These are phyloP conservation scores for Leccinellum albellum DNA, from an alignment of 768 basidiomycete species.

Conservation along the genomic window DNA sequence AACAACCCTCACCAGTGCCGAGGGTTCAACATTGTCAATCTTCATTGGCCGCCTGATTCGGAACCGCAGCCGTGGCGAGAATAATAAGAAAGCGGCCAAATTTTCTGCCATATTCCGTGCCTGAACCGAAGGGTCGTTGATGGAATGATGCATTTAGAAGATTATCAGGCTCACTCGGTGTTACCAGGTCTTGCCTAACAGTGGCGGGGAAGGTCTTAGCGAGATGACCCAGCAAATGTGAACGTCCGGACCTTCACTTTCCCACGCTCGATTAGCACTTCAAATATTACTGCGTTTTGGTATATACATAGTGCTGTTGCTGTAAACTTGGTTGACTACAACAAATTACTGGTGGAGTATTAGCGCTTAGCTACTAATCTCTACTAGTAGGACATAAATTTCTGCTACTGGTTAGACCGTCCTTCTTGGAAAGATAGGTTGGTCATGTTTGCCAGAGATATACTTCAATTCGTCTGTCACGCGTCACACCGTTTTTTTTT, in stretches of 20 bases:
- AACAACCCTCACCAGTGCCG: background rate
- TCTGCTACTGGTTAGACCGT: background rate
- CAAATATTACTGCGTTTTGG: no score
- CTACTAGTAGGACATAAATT: no score
- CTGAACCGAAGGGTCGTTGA: background rate
- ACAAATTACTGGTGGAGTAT: no score
- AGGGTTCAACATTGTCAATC: background rate
- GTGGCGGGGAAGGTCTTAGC: background rate
- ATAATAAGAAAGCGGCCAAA: background rate
- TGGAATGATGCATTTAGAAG: background rate
- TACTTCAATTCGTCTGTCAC: no score
- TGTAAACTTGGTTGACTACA: no score
- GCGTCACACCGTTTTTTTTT: no score
- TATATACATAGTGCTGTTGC: no score
- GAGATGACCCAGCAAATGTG: background rate
- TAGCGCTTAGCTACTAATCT: background rate
- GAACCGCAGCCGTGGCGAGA: background rate
- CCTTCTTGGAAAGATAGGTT: background rate
- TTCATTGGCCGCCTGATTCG: background rate
- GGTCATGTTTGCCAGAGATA: no score
- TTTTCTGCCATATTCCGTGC: background rate
- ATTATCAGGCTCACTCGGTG: background rate
- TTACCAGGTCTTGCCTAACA: background rate
- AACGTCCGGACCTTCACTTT: background rate
- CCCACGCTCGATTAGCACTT: background rate